Conservation (phyloP, 371 early-diverging fungal genomes). For the Rhizoclosmatium hyalinum region DNA sequence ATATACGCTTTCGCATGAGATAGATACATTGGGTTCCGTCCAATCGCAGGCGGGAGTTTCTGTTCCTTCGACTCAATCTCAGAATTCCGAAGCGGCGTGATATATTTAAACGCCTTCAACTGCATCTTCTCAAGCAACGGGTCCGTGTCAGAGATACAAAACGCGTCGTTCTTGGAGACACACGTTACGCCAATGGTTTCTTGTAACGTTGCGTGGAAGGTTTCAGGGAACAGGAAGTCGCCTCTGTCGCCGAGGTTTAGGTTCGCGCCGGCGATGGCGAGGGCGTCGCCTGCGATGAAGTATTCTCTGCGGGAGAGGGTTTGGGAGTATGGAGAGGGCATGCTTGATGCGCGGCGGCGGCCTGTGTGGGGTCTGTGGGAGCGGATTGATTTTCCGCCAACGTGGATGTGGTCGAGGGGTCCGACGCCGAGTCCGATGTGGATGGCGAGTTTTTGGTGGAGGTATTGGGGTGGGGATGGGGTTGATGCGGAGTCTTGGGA, state of each 20-base stretch:
- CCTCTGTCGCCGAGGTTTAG: constrained; percentile 26
- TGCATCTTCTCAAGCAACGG: background rate
- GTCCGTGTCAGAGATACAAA: background rate
- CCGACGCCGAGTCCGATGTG: constrained; percentile 32
- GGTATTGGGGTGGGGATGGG: background rate
- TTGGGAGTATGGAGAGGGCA: background rate
- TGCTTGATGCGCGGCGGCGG: background rate
- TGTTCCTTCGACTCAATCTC: background rate
- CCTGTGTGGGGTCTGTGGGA: background rate
- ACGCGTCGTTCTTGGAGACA: background rate
- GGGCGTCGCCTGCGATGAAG: constrained; percentile 35
- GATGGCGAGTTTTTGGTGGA: constrained; percentile 19
- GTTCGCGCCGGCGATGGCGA: constrained; percentile 5
- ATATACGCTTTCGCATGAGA: constrained; percentile 4
- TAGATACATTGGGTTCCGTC: background rate
- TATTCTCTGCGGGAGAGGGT: constrained; percentile 15
- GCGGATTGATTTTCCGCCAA: background rate
- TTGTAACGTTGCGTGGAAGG: background rate
- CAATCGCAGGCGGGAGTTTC: background rate
- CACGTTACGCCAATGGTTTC: background rate
- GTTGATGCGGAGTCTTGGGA: background rate
- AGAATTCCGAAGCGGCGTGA: background rate
- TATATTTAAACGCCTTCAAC: constrained; percentile 7
- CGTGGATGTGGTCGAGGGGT: constrained; percentile 7
- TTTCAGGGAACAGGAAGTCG: constrained; percentile 13